Base-by-base conservation (phyloP, 1,139 yeast species). In the Kluyveromyces marxianus region DNA sequence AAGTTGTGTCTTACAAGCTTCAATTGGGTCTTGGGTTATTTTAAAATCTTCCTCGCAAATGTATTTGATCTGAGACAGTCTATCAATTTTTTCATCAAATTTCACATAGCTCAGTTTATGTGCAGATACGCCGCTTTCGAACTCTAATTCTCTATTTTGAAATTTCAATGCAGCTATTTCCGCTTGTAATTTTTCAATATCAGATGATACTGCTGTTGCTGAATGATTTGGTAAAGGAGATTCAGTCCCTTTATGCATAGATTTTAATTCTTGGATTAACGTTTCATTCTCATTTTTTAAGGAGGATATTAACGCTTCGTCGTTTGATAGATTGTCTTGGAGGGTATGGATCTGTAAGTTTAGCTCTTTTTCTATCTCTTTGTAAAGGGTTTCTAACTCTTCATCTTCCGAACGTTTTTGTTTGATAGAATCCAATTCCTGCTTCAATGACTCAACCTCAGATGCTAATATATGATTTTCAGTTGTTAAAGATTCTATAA, bases 241-340 rank as follows among this genome's bases (percentile, higher is more conserved):
- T 5, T 6, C 5, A 7, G n/a, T n/a, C 7, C 7, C 14, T 4
- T 36, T 26, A 6, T 36, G 29, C 14, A 10, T 4, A 4, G 30
- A 4, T 26, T 36, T 8, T 5, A 36, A 7, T 36, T 48, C 37
- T 21, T 27, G n/a, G 27, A 33, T 41, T 4, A 47, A 38, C 2
- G 71, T 44, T 81, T 88, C 28, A 83, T 72, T 47, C 83, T 63
- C 31, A 55, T 55, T 39, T 72, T 77, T 54, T 73, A 71, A 26
- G 71, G 74, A 2, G 60, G 53, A 3, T 69, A 61, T 0, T 67
- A 60, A 7, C 24, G 44, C 41, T 24, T 45, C 46, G 21, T 48
- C 44, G 2, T 45, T 46, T 7, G 74, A 77, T 8, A 79, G 48
- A 47, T 70, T 73, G 2, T 60, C 63, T 47, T 74, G 72, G 25